These are phyloP conservation scores for Auriscalpium orientale DNA, from an alignment of 768 basidiomycete species.

Conservation along the genomic window DNA sequence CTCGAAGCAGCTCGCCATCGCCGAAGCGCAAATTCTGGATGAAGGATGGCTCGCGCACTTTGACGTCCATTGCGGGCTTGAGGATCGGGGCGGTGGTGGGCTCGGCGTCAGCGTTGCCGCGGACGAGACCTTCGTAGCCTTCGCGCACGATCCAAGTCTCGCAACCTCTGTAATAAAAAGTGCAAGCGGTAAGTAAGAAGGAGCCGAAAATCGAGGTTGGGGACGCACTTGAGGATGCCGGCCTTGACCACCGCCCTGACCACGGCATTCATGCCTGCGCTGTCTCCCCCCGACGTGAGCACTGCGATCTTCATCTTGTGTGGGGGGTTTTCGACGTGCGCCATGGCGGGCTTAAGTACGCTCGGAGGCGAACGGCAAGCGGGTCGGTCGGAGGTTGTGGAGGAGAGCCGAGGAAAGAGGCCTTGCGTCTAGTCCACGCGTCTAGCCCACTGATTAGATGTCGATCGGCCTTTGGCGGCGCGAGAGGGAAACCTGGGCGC, in stretches of 20 bases:
- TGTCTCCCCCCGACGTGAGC: slow-evolving; percentile 94
- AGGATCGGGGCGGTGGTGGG: slow-evolving; percentile 14
- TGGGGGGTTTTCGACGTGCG: neutral
- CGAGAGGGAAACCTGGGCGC: too few relatives aligned
- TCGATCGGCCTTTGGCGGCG: too few relatives aligned
- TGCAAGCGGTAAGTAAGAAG: neutral
- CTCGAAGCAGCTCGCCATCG: slow-evolving; percentile 66
- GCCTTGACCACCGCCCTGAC: slow-evolving; percentile 91
- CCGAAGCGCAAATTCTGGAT: slow-evolving; percentile 77
- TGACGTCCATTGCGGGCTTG: slow-evolving; percentile 15
- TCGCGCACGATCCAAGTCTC: slow-evolving; percentile 95
- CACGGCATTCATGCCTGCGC: slow-evolving; percentile 94
- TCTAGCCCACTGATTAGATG: too few relatives aligned
- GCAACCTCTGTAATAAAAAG: slow-evolving; percentile 61
- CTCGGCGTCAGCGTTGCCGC: slow-evolving; percentile 54
- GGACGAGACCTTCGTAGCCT: slow-evolving; percentile 96
- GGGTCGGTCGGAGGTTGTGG: slow-evolving; percentile 10
- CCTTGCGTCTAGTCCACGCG: neutral
- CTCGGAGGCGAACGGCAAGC: neutral
- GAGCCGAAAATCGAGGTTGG: neutral
- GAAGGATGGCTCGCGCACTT: slow-evolving; percentile 29
- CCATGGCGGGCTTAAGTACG: slow-evolving; percentile 1
- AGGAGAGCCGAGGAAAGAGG: neutral
- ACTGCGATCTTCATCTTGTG: slow-evolving; percentile 80
- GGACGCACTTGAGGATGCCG: slow-evolving; percentile 77